Evolutionary conservation across 495 filamentous ascomycete species (phyloP), one percentile per base, ranked within the genome.

Genomic region (Tuber borchii): DNA sequence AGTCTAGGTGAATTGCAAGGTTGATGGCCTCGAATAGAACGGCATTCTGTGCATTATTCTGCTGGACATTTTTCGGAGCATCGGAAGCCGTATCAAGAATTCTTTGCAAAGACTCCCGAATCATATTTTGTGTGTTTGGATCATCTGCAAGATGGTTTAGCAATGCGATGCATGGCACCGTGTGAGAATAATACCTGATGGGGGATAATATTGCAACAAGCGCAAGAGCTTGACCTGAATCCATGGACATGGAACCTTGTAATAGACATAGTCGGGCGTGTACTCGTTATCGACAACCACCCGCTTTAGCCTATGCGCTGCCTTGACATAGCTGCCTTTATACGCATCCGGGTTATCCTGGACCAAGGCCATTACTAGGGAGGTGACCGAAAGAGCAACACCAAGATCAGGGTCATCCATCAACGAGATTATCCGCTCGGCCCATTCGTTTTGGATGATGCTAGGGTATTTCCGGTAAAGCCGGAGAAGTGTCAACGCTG

Each of bases 1-100:
- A 97, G 79, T 98, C 96, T n/a, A 99, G 90, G 78, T 98, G 96
- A 74, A 99, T 99, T 75, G 97, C 94, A 72, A 99, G 90, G 82
- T 98, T 97, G 84, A 99, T 98, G 70, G 94, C 96, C 86, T 99
- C 96, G 78, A 99, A 99, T 0, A 99, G 88, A 40, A 99, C 93
- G 0, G 96, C 96, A 80, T 99, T 98, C 81, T 98, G 96, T 1
- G 96, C 96, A 85, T 99, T 99, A 83, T 99, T 99, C 83, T 99
- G 95, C 85, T 99, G 96, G 22, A 98, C 96, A 79, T 99, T 98
- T 85, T 98, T 99, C 19, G 93, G 95, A 81, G 93, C 93, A 78
- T 97, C 93, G 87, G 97, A 89, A 2, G 95, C 95, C 46, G 91
- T 85, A 81, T 97, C 91, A 82, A 99, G 88, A 22, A 97, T 96